These are phyloP conservation scores for Microthlaspi erraticum DNA, from an alignment of 345 rosid species.

Conservation along the genomic window DNA sequence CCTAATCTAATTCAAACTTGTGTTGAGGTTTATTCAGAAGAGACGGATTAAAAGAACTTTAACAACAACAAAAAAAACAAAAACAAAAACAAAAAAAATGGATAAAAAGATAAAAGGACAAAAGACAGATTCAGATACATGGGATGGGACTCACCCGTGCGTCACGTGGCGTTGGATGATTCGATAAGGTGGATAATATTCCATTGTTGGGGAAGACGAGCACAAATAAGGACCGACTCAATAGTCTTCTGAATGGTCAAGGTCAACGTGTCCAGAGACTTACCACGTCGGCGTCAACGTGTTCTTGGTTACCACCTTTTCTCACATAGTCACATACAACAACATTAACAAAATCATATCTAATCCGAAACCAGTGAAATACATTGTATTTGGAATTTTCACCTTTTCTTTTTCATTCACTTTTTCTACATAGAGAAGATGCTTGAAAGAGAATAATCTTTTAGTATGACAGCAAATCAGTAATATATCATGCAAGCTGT, in stretches of 20 bases:
- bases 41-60: not conserved
- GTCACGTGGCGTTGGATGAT: slow-evolving; percentile 30
- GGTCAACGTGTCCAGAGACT: slow-evolving; percentile 42
- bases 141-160: slow-evolving; percentile 28
- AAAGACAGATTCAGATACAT: slow-evolving; percentile 33
- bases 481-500: not conserved
- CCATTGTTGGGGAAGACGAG: slow-evolving; percentile 36
- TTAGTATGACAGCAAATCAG: not conserved
- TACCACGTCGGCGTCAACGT: slow-evolving; percentile 47
- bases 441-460: not conserved
- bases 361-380: slow-evolving; percentile 24
- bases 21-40: slow-evolving; percentile 17
- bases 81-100: not conserved
- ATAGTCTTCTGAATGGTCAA: slow-evolving; percentile 39
- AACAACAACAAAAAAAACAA: too few species aligned
- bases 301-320: slow-evolving; percentile 21
- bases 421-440: slow-evolving; percentile 14
- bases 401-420: too few species aligned
- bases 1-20: slow-evolving; percentile 6
- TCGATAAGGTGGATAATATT: slow-evolving; percentile 32
- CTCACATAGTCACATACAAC: slow-evolving; percentile 1
- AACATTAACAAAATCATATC: slow-evolving; percentile 24
- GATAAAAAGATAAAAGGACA: not conserved
- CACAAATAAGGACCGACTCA: slow-evolving; percentile 30
- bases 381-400: slow-evolving; percentile 36